These are phyloP conservation scores for Fusarium xylarioides DNA, from an alignment of 2,329 filamentous ascomycete species.

Conservation along the genomic window DNA sequence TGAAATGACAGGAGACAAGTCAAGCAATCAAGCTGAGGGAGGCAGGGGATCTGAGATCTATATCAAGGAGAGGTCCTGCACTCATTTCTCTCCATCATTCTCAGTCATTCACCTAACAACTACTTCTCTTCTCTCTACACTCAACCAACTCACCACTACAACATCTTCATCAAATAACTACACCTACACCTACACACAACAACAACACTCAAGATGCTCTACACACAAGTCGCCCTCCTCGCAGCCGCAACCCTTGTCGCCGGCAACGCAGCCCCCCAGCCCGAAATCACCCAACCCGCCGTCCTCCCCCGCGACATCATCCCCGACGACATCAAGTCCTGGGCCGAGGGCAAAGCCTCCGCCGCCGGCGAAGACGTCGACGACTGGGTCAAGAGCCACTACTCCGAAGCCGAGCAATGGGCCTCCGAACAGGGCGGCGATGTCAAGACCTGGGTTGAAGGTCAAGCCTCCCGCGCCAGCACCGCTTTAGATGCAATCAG, in stretches of 20 bases:
- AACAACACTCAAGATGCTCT: slow-evolving; percentile 32
- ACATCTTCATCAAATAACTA: neutral
- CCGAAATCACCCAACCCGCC: slow-evolving; percentile 23
- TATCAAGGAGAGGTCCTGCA: slow-evolving; percentile 21
- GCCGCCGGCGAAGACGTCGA: slow-evolving; percentile 2
- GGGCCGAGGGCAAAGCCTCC: slow-evolving; percentile 18
- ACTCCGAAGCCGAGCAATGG: slow-evolving; percentile 11
- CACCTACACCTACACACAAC: neutral
- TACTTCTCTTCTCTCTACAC: neutral
- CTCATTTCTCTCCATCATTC: neutral
- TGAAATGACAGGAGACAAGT: slow-evolving; percentile 3
- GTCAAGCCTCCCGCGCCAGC: slow-evolving; percentile 1
- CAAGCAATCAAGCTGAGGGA: slow-evolving; percentile 4
- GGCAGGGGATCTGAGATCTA: slow-evolving; percentile 11
- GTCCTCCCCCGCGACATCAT: slow-evolving; percentile 28
- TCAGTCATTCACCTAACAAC: neutral
- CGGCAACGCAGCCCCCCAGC: slow-evolving; percentile 4
- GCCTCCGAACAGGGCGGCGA: slow-evolving; percentile 15
- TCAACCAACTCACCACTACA: neutral
- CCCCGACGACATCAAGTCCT: slow-evolving; percentile 27
- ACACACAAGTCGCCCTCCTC: slow-evolving; percentile 37
- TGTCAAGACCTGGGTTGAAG: slow-evolving; percentile 4
- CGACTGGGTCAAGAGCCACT: slow-evolving; percentile 21
- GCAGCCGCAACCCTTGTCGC: slow-evolving; percentile 35
- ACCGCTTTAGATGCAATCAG: slow-evolving; percentile 16